Evolutionary conservation across 2,329 filamentous ascomycete genomes (phyloP).

Genomic region (Aspergillus sp.): DNA sequence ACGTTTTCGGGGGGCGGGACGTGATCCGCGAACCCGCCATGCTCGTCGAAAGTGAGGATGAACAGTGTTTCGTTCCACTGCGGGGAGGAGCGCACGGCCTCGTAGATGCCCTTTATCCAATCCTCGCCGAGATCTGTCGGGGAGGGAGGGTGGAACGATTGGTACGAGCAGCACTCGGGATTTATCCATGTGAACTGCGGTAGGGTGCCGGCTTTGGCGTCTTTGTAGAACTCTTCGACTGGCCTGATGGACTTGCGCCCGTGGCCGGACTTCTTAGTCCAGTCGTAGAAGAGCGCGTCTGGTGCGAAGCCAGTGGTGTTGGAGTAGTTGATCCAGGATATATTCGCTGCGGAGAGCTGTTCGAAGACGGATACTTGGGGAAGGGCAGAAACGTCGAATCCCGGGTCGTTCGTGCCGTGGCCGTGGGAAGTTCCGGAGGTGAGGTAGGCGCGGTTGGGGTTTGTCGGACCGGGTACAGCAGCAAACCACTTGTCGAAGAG

Average conservation of each 20-base stretch:
- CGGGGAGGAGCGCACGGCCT: slow-evolving; percentile 40
- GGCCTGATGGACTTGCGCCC: slow-evolving; percentile 33
- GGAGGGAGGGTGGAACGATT: slow-evolving; percentile 43
- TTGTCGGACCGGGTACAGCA: slow-evolving; percentile 42
- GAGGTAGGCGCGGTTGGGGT: slow-evolving; percentile 42
- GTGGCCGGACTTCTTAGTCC: slow-evolving; percentile 38
- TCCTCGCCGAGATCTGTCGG: slow-evolving; percentile 40
- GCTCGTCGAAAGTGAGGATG: slow-evolving; percentile 44
- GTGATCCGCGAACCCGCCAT: slow-evolving; percentile 44
- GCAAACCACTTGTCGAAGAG: slow-evolving; percentile 45
- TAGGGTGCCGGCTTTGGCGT: slow-evolving; percentile 62
- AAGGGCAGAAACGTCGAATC: slow-evolving; percentile 34
- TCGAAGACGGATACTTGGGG: slow-evolving; percentile 41
- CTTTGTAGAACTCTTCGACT: slow-evolving; percentile 58
- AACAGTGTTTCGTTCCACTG: slow-evolving; percentile 46
- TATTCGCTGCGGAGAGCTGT: slow-evolving; percentile 34
- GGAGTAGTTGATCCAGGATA: slow-evolving; percentile 48
- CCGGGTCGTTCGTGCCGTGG: slow-evolving; percentile 33
- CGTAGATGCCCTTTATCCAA: slow-evolving; percentile 45
- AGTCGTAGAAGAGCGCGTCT: slow-evolving; percentile 38
- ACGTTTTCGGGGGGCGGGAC: slow-evolving; percentile 39
- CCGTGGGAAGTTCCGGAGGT: slow-evolving; percentile 39
- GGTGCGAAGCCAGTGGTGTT: slow-evolving; percentile 46
- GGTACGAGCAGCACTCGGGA: slow-evolving; percentile 39
- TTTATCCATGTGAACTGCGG: slow-evolving; percentile 64